Percentiles rank a stretch among this genome's conserved stretches.
Conservation (phyloP, 805 yeast genomes). For the Wickerhamiella allomyrinae region DNA sequence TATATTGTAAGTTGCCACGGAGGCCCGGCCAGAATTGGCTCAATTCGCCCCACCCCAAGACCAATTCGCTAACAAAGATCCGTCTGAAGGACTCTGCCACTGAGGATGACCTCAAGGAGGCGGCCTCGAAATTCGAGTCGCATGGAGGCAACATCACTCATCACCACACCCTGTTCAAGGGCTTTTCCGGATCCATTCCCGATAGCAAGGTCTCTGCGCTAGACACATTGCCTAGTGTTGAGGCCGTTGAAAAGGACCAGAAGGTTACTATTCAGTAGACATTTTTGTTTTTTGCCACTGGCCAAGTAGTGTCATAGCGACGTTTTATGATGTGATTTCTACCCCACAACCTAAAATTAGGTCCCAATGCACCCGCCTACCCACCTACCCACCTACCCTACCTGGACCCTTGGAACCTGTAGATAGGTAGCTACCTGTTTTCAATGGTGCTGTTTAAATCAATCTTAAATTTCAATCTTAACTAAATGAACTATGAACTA, state of each 20-base stretch:
- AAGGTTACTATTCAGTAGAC: conserved; percentile 17
- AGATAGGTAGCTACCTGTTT: no score
- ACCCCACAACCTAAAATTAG: no score
- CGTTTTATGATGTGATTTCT: no score
- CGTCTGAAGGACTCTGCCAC: conserved; percentile 13
- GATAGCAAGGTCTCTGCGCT: conserved; percentile 19
- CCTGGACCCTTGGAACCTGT: no score
- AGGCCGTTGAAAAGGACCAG: conserved; percentile 22
- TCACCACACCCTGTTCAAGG: conserved; percentile 25
- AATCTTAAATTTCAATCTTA: no score
- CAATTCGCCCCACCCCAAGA: no score
- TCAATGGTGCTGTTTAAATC: no score
- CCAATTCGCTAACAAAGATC: background rate
- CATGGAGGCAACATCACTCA: conserved; percentile 22
- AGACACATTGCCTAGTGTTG: conserved; percentile 17
- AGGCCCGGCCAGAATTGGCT: background rate
- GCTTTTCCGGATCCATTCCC: conserved; percentile 24
- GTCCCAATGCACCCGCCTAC: no score
- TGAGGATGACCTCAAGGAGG: conserved; percentile 16
- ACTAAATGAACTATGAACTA: background rate
- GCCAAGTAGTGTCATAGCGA: no score
- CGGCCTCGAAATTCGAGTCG: conserved; percentile 15
- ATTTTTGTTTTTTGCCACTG: no score
- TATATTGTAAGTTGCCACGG: conserved; percentile 2
- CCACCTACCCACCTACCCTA: no score